These are phyloP conservation scores for Fusarium goolgardi DNA, from an alignment of 2,329 filamentous ascomycete species.

Conservation along the genomic window DNA sequence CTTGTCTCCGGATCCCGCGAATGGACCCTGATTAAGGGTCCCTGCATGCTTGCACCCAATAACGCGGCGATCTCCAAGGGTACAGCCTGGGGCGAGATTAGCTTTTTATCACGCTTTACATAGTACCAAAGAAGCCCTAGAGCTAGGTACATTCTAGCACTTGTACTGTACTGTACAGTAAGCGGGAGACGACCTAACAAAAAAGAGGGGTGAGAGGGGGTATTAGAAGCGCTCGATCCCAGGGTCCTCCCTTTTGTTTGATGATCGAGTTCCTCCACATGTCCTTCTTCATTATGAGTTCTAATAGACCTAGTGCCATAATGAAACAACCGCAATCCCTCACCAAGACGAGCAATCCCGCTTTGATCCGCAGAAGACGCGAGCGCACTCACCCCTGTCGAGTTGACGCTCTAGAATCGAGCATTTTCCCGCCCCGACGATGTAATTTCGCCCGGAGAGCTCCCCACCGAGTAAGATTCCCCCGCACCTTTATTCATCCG, in stretches of 20 bases:
- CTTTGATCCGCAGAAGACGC: slow-evolving; percentile 12
- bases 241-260: background rate
- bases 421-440: slow-evolving; percentile 24
- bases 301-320: background rate
- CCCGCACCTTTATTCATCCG: slow-evolving; percentile 14
- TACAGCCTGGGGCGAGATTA: background rate
- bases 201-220: slow-evolving; percentile 3
- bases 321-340: slow-evolving; percentile 16
- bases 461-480: slow-evolving; percentile 11
- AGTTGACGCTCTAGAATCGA: slow-evolving; percentile 4
- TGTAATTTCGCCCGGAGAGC: slow-evolving; percentile 8
- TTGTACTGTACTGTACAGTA: background rate
- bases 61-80: slow-evolving; percentile 21
- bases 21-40: slow-evolving; percentile 30
- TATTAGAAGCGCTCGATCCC: slow-evolving; percentile 29
- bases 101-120: slow-evolving; percentile 1
- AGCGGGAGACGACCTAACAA: background rate
- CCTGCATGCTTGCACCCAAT: slow-evolving; percentile 11
- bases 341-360: slow-evolving; percentile 8
- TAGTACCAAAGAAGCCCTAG: background rate
- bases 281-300: background rate
- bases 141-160: background rate
- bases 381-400: slow-evolving; percentile 4
- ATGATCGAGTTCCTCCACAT: slow-evolving; percentile 1
- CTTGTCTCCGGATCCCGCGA: slow-evolving; percentile 22